These are phyloP conservation scores for Dalechampia spathulata DNA, from an alignment of 441 rosid species.

Conservation along the genomic window DNA sequence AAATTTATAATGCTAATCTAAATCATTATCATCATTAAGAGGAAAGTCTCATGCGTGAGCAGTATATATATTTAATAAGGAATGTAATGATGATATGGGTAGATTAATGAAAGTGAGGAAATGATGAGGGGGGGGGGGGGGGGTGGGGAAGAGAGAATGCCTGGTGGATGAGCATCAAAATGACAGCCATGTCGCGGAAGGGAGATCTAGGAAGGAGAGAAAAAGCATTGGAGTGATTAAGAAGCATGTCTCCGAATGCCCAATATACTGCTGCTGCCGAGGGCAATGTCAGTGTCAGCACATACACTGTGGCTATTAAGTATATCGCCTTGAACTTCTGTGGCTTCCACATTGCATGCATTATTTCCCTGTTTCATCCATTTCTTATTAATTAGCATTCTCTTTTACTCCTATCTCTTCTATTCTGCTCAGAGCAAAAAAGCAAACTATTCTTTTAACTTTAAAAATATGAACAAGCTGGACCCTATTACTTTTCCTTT, in stretches of 20 bases:
- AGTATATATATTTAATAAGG: too few relatives aligned
- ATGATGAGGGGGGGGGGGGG: background rate
- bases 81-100: too few relatives aligned
- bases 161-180: slow-evolving; percentile 97
- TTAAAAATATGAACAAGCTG: slow-evolving; percentile 3
- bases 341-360: slow-evolving; percentile 99
- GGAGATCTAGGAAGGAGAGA: slow-evolving; percentile 68
- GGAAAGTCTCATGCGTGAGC: too few relatives aligned
- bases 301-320: slow-evolving; percentile 79
- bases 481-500: slow-evolving; percentile 13
- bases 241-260: slow-evolving; percentile 93
- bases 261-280: slow-evolving; percentile 92
- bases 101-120: too few relatives aligned
- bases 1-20: too few relatives aligned
- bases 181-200: slow-evolving; percentile 81
- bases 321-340: slow-evolving; percentile 92
- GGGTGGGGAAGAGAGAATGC: too few relatives aligned
- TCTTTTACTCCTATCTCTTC: too few relatives aligned
- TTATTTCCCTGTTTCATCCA: slow-evolving; percentile 55
- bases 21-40: too few relatives aligned
- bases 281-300: slow-evolving; percentile 82
- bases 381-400: background rate
- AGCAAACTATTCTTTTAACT: background rate
- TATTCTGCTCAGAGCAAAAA: too few relatives aligned
- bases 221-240: slow-evolving; percentile 89